Evolutionary conservation across 2,329 filamentous ascomycete species (phyloP).

Genomic region (Aspergillus fumigatus): DNA sequence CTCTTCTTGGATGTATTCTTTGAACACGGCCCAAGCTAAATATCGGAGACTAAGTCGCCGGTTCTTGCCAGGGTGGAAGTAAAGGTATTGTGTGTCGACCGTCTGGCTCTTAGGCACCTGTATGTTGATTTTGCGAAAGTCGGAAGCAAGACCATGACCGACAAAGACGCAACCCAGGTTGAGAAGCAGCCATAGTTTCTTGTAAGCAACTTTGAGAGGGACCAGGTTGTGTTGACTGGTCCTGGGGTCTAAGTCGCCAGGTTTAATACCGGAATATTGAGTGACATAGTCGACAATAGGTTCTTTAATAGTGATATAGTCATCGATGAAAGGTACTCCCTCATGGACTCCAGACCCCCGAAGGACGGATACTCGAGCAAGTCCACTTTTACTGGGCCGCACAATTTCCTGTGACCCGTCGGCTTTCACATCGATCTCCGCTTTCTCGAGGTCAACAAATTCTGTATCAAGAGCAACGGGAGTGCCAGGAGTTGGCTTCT

Average conservation of each 20-base stretch:
- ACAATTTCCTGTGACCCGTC: conserved; percentile 91
- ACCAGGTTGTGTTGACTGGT: conserved; percentile 79
- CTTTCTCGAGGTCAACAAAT: conserved; percentile 87
- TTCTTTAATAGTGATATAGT: conserved; percentile 90
- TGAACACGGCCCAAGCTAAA: conserved; percentile 83
- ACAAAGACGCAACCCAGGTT: conserved; percentile 93
- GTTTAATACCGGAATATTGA: conserved; percentile 84
- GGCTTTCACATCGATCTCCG: conserved; percentile 93
- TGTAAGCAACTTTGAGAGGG: conserved; percentile 86
- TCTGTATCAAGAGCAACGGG: conserved; percentile 92
- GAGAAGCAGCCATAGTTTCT: conserved; percentile 94
- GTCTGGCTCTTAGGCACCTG: conserved; percentile 86
- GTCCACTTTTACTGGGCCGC: conserved; percentile 79
- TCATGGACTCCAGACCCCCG: conserved; percentile 72
- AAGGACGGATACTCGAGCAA: conserved; percentile 89
- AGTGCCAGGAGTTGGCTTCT: conserved; percentile 65
- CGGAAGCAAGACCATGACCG: conserved; percentile 87
- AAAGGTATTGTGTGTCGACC: conserved; percentile 89
- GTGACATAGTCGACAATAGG: conserved; percentile 94
- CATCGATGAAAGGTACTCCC: conserved; percentile 87
- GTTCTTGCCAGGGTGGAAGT: conserved; percentile 73
- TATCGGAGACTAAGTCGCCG: conserved; percentile 90
- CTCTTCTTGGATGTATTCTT: conserved; percentile 88
- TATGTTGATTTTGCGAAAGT: conserved; percentile 98
- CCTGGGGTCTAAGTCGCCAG: conserved; percentile 75